Percentiles rank a stretch among this genome's conserved stretches.
phyloP scores from a whole-genome alignment of 768 basidiomycete species.

The Cantharellus cinnabarinus region DNA sequence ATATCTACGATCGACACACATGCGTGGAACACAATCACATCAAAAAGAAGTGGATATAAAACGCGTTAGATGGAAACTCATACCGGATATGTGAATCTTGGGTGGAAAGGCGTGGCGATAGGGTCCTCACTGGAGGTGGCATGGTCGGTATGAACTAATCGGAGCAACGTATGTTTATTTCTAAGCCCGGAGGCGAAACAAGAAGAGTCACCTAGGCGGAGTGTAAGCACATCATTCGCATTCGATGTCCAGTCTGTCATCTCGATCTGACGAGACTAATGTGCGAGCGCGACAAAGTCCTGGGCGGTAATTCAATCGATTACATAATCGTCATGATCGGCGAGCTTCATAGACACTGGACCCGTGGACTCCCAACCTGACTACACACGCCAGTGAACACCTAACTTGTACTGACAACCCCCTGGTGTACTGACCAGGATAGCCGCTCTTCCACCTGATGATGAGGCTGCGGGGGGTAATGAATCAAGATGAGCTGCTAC shows the following conservation, averaged over 20 bases:
- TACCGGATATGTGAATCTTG: constrained; percentile 87
- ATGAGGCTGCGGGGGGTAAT: no score
- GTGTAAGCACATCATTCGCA: constrained; percentile 53
- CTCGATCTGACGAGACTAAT: neutral
- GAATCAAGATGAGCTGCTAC: no score
- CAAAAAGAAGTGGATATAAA: neutral
- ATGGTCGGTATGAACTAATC: constrained; percentile 43
- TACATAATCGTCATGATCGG: no score
- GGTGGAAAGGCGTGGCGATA: constrained; percentile 46
- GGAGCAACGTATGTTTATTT: constrained; percentile 3
- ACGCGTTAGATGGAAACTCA: constrained; percentile 11
- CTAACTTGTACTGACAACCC: no score
- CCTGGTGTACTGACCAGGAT: no score
- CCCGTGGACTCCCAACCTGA: no score
- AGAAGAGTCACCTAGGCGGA: constrained; percentile 44
- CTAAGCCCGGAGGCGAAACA: neutral
- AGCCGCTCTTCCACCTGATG: no score
- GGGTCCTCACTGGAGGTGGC: constrained; percentile 42
- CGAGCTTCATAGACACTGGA: no score
- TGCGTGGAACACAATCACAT: neutral
- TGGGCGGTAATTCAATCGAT: no score
- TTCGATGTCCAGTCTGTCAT: constrained; percentile 52
- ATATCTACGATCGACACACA: constrained; percentile 37
- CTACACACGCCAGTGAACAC: no score
- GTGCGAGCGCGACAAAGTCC: no score